Evolutionary conservation across 352 stramenopile species (phyloP), one percentile per base, ranked within the genome.

Genomic region (Lagenidium sp.): DNA sequence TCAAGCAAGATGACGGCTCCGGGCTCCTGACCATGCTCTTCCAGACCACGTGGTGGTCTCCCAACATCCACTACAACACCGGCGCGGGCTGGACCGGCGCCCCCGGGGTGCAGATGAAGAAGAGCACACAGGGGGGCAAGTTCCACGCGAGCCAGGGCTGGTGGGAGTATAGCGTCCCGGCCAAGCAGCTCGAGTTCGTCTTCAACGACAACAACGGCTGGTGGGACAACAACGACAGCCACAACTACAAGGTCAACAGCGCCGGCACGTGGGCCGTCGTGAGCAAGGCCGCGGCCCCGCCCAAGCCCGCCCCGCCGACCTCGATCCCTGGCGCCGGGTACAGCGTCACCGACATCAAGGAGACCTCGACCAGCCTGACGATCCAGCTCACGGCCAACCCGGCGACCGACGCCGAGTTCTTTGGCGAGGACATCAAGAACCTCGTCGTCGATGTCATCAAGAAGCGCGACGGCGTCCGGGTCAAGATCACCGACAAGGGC

Each of bases 401-500:
- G 6, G 38, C 43, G 2, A 54, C 44, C 1, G 53, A 23, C 0
- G 18, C 47, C 7, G 56, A 50, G 21, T 42, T 57, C 2, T 75
- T 66, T 34, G 67, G 67, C 13, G 39, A 44, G 0, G 55, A 73
- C 41, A 42, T 80, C 39, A 57, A 65, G 18, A 44, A 61, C 20
- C 63, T 80, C 6, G 48, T 56, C 36, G 67, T 72, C 21, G 60
- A 63, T 0, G 57, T 76, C 4, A 55, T 48, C 37, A 65, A 71
- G 47, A 63, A 43, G 12, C 34, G 62, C 26, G 64, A 76, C 42
- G 62, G 38, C n/a, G 52, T 80, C 8, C 67, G 61, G 6, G 53
- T 76, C 42, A 76, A 76, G 48, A 80, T 76, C 48, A 54, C 53
- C 5, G 67, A 76, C 52, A 74, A 74, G 55, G 71, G 61, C 41